Evolutionary conservation across 352 stramenopile genomes (phyloP), one percentile per base, ranked within the genome.

Genomic region (Thraustochytrium striatum): DNA sequence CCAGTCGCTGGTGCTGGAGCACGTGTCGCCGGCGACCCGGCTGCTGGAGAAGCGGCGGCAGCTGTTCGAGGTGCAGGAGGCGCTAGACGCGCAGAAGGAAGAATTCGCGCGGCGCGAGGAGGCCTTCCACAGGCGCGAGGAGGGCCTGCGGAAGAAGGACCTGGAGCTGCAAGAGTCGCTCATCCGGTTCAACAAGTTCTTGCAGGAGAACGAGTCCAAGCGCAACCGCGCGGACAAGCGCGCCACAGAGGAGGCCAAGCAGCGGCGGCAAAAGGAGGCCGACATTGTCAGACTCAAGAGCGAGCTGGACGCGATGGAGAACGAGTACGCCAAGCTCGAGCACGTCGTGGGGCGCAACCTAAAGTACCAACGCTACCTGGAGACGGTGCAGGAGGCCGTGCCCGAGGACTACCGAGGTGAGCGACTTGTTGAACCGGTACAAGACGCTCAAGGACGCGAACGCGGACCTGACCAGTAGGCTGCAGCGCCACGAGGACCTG

Each of bases 171-270:
- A 97, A 82, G 91, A 97, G 61, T 96, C 90, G 30, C 87, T 97
- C 41, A 97, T 97, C 85, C 96, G 97, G 83, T 97, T 97, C 85
- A 97, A 97, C 87, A 97, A 97, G 78, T 59, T 82, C 38, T 72
- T 87, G 8, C 88, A 97, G 81, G 92, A 97, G 68, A 97, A 97
- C 83, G 93, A 97, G 81, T 94, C 87, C 32, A 97, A 97, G 82
- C 88, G 93, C 30, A 96, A 95, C 73, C 90, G 93, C 0, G 93
- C 93, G 11, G 88, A 96, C 53, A 96, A 96, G 82, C 86, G 92
- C 33, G 90, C 90, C 30, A 90, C 87, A 32, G 92, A 97, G 52
- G 93, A 97, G 83, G 89, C 93, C 78, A 97, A 96, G 83, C 90
- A 96, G 82, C 86, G 89, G 0, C 72, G 94, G 79, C 83, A 79